phyloP scores from a whole-genome alignment of 768 basidiomycete species.

The Rhizopogon vulgaris region DNA sequence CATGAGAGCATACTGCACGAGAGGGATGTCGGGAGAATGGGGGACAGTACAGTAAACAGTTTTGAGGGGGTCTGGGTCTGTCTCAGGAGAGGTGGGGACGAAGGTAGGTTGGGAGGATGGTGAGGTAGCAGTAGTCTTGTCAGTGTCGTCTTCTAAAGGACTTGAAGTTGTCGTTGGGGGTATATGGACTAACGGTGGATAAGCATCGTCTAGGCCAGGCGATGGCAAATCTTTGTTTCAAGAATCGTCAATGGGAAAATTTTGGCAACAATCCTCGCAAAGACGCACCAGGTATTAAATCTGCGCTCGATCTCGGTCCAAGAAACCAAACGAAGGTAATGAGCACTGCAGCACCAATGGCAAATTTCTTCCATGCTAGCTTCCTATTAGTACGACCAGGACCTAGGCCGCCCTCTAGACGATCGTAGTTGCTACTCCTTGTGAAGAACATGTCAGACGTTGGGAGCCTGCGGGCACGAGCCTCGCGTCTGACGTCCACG shows the following conservation, averaged over 20 bases:
- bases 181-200: slow-evolving; percentile 15
- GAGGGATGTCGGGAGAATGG: slow-evolving; percentile 37
- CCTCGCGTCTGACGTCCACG: slow-evolving; percentile 18
- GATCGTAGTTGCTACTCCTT: slow-evolving; percentile 47
- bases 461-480: slow-evolving; percentile 15
- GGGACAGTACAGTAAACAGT: slow-evolving; percentile 70
- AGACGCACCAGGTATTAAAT: slow-evolving; percentile 14
- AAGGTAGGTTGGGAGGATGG: not conserved
- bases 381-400: slow-evolving; percentile 32
- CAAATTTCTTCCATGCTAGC: slow-evolving; percentile 62
- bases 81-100: slow-evolving; percentile 52
- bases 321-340: slow-evolving; percentile 63
- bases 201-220: slow-evolving; percentile 17
- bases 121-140: not conserved
- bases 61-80: slow-evolving; percentile 66
- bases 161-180: slow-evolving; percentile 1
- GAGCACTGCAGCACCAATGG: slow-evolving; percentile 48
- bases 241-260: slow-evolving; percentile 11
- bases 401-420: slow-evolving; percentile 57
- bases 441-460: slow-evolving; percentile 15
- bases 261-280: slow-evolving; percentile 18
- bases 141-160: not conserved
- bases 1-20: slow-evolving; percentile 93
- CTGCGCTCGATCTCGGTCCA: slow-evolving; percentile 35
- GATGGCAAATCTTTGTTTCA: slow-evolving; percentile 9